These are phyloP conservation scores for Guyanaporus albipodus DNA, from an alignment of 768 basidiomycete genomes.

Conservation along the genomic window DNA sequence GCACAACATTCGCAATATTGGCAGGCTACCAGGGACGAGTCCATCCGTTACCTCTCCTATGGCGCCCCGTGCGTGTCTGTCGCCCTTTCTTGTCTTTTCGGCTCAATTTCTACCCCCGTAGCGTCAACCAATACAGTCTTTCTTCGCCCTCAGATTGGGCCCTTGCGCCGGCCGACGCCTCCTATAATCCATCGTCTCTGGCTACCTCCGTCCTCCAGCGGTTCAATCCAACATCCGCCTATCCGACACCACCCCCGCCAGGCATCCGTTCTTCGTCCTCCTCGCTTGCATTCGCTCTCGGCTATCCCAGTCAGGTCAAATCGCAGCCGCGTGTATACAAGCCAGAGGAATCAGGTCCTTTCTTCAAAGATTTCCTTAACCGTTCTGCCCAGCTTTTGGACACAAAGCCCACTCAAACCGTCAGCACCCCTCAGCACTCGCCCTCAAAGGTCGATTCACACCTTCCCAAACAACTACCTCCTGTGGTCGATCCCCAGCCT, in stretches of 20 bases:
- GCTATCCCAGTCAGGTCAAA: slow-evolving; percentile 35
- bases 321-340: slow-evolving; percentile 35
- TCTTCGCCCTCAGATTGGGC: slow-evolving; percentile 40
- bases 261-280: slow-evolving; percentile 64
- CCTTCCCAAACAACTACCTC: slow-evolving; percentile 13
- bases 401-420: slow-evolving; percentile 18
- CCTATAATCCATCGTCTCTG: slow-evolving; percentile 53
- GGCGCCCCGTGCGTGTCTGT: slow-evolving; percentile 42
- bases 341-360: slow-evolving; percentile 56
- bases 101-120: slow-evolving; percentile 9
- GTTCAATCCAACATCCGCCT: slow-evolving; percentile 54
- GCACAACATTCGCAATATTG: slow-evolving; percentile 55
- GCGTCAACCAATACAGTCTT: slow-evolving; percentile 29
- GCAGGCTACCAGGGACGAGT: slow-evolving; percentile 58
- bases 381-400: slow-evolving; percentile 45
- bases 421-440: slow-evolving; percentile 15
- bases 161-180: slow-evolving; percentile 41
- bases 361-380: slow-evolving; percentile 62
- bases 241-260: slow-evolving; percentile 69
- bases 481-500: slow-evolving; percentile 9
- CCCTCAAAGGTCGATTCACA: slow-evolving; percentile 16
- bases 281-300: slow-evolving; percentile 72
- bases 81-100: neutral
- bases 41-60: slow-evolving; percentile 56
- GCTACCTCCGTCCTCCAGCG: slow-evolving; percentile 65